Conservation (phyloP, 179 eudicot species). For the Amaranthus tricolor region DNA sequence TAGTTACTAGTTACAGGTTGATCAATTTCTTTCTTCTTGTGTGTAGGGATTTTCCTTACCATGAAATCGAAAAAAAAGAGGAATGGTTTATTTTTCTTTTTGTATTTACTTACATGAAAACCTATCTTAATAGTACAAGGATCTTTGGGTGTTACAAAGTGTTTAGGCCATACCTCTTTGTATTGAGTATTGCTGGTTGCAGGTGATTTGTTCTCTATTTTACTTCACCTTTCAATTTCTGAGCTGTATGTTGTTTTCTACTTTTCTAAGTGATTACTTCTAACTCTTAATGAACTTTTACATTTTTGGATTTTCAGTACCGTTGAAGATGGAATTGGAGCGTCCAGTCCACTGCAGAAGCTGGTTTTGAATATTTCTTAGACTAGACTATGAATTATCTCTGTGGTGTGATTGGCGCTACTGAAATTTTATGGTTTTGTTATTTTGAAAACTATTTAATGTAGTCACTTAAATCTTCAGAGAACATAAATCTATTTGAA, state of each 20-base stretch:
- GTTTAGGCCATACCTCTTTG: too few relatives aligned
- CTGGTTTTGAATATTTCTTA: not conserved
- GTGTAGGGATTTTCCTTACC: too few relatives aligned
- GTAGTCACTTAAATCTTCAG: slow-evolving; percentile 11
- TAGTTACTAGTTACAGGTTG: too few relatives aligned
- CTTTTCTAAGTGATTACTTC: too few relatives aligned
- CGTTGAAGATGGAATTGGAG: slow-evolving; percentile 14
- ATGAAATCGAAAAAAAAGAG: too few relatives aligned
- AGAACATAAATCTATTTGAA: not conserved
- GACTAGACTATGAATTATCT: not conserved
- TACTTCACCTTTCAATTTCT: not conserved
- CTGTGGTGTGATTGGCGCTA: not conserved
- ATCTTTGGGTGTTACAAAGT: too few relatives aligned
- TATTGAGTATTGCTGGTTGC: not conserved
- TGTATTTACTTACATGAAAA: too few relatives aligned
- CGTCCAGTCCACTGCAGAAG: not conserved
- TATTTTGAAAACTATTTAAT: not conserved
- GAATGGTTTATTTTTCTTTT: too few relatives aligned
- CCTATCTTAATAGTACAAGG: too few relatives aligned
- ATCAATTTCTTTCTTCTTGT: too few relatives aligned
- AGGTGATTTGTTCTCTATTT: not conserved
- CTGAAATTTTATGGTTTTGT: not conserved
- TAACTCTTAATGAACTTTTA: not conserved
- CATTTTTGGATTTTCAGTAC: slow-evolving; percentile 20
- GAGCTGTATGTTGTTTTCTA: not conserved